Base-by-base conservation (phyloP, 164 flowering plant genomes). In the Malania oleifera region DNA sequence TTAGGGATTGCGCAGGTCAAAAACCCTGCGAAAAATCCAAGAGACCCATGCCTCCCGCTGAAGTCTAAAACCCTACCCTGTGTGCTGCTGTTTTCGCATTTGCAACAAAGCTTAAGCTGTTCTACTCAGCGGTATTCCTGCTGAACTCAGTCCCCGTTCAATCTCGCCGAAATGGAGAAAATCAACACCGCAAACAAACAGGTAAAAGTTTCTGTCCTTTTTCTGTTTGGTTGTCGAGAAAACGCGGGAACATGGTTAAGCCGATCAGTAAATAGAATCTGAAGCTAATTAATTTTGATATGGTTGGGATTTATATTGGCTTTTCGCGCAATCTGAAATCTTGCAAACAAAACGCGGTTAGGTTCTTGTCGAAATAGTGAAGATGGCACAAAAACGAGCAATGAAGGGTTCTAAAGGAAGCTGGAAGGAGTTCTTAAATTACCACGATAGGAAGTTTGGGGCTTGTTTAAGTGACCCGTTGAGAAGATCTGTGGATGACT, bases 281-380 rank as follows among this genome's bases (percentile, higher is more conserved):
- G 17, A 11, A 8, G 22, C 7, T 5, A n/a, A 4, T 4, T 14
- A 11, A 10, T 39, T 14, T 14, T 4, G 14, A 0, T 11, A 10
- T 11, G 14, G 0, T 14, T 4, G 15, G 15, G 14, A 13, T 19
- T 25, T 19, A 3, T 25, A 8, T 40, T 11, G 54, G 28, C 23
- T 20, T 49, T 11, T 20, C 5, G 38, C 41, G 9, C 22, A 22
- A 27, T 38, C 25, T 27, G 7, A 19, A 39, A 20, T 11, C 2
- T 23, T 45, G 5, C 7, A 10, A n/a, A 23, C 50, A 28, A 49
- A 17, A 19, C 31, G 23, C 47, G n/a, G 39, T 19, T 55, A 90
- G 97, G 82, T 71, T 57, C 83, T 90, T 29, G 83, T 73, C 34
- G 84, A 85, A 23, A 63, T 86, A 20, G 99, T 90, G 64, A 88